Percentiles rank a stretch among this genome's conserved stretches.
Evolutionary conservation across 139 green algal species (phyloP).

Genomic region (Nannochloris sp.): DNA sequence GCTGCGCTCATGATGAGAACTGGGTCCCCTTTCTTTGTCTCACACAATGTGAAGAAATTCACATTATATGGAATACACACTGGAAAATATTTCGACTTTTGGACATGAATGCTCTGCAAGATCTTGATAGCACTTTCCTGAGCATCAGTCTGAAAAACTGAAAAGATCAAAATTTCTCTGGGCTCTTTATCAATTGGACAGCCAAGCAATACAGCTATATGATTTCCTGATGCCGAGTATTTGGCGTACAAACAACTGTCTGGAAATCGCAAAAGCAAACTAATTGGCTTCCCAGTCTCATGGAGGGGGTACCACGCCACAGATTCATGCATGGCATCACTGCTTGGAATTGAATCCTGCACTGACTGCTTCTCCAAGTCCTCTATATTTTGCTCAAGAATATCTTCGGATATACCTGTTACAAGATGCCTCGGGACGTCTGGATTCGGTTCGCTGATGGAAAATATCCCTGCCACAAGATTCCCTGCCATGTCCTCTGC

Average conservation of each 20-base stretch:
- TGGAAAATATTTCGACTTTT: conserved; percentile 3
- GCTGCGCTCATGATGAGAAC: neutral
- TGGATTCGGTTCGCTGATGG: neutral
- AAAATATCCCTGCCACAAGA: neutral
- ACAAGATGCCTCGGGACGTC: neutral
- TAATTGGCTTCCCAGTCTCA: neutral
- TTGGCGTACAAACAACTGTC: neutral
- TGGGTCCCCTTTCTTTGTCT: neutral
- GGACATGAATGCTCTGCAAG: neutral
- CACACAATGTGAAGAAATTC: neutral
- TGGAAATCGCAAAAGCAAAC: neutral
- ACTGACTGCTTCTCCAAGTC: neutral
- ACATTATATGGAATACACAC: neutral
- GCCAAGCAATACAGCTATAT: conserved; percentile 6
- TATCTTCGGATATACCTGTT: neutral
- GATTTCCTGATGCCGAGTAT: neutral
- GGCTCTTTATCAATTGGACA: conserved; percentile 2
- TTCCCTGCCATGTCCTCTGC: conserved; percentile 3
- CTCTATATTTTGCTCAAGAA: neutral
- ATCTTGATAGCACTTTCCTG: neutral
- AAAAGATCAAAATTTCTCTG: conserved; percentile 1
- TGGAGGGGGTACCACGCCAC: neutral
- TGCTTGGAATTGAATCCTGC: no score
- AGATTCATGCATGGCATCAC: no score
- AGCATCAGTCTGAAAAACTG: neutral